Base-by-base conservation (phyloP, 805 yeast genomes). In the Ogataea nitratoaversa region DNA sequence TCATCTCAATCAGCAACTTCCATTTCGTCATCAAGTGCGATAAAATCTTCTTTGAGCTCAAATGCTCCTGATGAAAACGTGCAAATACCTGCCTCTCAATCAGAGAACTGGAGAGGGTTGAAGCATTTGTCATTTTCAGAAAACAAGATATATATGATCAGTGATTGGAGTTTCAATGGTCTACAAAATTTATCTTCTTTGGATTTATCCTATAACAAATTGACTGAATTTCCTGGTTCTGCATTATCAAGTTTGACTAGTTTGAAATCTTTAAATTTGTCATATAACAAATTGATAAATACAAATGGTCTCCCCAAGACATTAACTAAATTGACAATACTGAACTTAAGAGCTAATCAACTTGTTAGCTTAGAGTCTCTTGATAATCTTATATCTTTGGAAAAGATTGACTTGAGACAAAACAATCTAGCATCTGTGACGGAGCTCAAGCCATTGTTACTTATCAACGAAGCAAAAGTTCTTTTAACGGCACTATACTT, bases 151-250 rank as follows among this genome's bases (percentile, higher is more conserved):
- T 44, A 57, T 1, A 47, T 44, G 16, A 55, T 71, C 8, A 51
- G 53, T 37, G 52, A 49, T 24, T 48, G 49, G 41, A 54, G 59
- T 30, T 66, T 65, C 43, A 62, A 53, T 34, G 54, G 46, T 30
- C 49, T 61, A 17, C 54, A 48, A 16, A 59, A 62, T 33, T 49
- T 71, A 11, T 52, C 67, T 1, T 62, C 72, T 2, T 65, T 80
- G 37, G 83, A 81, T 50, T 57, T 80, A 24, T 79, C 85, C 2
- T 66, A 70, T 43, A 80, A 80, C 49, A 56, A 67, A 30, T 60
- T 80, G 23, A 68, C 67, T 19, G 57, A 59, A 8, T 49, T 80
- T 8, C 85, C 86, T 0, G 61, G 62, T n/a, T 52, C 41, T 6
- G 78, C 83, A 4, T 63, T 81, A 32, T 65, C 71, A 13, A 69